Evolutionary conservation across 768 basidiomycete species (phyloP), one percentile per base, ranked within the genome.

Genomic region (Cystoderma amianthinum): DNA sequence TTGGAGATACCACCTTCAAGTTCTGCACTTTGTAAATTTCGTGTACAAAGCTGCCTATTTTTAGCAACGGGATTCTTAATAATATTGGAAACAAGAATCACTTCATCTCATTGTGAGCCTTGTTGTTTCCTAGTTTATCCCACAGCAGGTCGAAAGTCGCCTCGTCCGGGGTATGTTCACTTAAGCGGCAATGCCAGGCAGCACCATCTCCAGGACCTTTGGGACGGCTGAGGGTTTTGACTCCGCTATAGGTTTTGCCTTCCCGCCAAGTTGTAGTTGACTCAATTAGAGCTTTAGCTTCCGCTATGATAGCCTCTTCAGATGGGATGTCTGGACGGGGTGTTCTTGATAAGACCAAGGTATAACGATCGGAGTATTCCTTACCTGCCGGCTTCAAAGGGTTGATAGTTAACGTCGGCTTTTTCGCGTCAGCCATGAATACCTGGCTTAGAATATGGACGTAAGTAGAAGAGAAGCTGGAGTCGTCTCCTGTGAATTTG

Each of bases 131-230:
- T 11, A 88, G 58, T 49, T 76, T 80, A 28, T 65, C 67, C 86
- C 86, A 88, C 49, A 88, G 63, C 48, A 78, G 72, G 47, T 85
- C 80, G 55, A 89, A 88, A 1, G 80, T 78, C 6, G 71, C 78
- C 41, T 88, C 82, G n/a, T 76, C 65, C 4, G 68, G 53, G 10
- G 69, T 56, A 58, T 89, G 86, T 51, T 74, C 71, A 52, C 84
- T 85, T 44, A 78, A 56, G 17, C 85, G 74, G 54, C 74, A 75
- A 50, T 84, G 72, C 85, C 85, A 89, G 2, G 70, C 58, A 24
- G 80, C 77, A 18, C 69, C 75, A 45, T 82, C 80, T 4, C 57
- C 68, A 10, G 70, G 58, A 2, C 62, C 65, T 50, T 82, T 85
- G 25, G 73, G 55, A 11, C 67, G 71, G 19, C 59, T 68, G 42